Evolutionary conservation across 306 rosid genomes (phyloP), one percentile per base, ranked within the genome.

Genomic region (Argentina anserina): DNA sequence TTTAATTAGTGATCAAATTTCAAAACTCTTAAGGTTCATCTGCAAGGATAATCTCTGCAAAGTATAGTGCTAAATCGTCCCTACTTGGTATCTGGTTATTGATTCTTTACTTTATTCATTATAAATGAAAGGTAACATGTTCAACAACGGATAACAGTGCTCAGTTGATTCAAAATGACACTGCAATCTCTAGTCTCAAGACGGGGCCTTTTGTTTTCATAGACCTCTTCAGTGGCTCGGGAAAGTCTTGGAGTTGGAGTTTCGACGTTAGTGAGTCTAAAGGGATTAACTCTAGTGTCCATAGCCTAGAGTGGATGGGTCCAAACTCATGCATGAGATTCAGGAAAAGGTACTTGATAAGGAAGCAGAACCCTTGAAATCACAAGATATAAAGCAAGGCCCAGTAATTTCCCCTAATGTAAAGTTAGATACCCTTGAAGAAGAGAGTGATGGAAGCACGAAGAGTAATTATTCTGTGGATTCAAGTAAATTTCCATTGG

Each of bases 191-290:
- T 84, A 77, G 58, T 72, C 80, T 81, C 74, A 81, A 75, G 79
- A 83, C 74, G 71, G 87, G 84, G 65, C 83, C 84, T 76, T 93
- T 89, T 87, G 93, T 90, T 69, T 87, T 87, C 81, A 79, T 93
- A 67, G 98, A 93, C 84, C 94, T 93, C 79, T 93, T 91, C 84
- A 81, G 94, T 80, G 96, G 92, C 69, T 89, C 85, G 70, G 97
- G 89, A 81, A 93, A 93, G 85, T 89, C 86, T 42, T 90, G 98
- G 98, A 84, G 78, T 79, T 93, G 97, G 97, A 84, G 86, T 67
- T 84, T 89, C 68, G 96, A 84, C 79, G 74, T 93, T 75, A 97
- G 87, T 33, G 92, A 87, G 79, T 79, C 78, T 50, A 36, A 78
- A 66, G 86, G 73, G 70, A 75, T 82, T 70, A 76, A 53, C 64